Evolutionary conservation across 805 yeast species (phyloP).

Genomic region (Deakozyma indianensis): DNA sequence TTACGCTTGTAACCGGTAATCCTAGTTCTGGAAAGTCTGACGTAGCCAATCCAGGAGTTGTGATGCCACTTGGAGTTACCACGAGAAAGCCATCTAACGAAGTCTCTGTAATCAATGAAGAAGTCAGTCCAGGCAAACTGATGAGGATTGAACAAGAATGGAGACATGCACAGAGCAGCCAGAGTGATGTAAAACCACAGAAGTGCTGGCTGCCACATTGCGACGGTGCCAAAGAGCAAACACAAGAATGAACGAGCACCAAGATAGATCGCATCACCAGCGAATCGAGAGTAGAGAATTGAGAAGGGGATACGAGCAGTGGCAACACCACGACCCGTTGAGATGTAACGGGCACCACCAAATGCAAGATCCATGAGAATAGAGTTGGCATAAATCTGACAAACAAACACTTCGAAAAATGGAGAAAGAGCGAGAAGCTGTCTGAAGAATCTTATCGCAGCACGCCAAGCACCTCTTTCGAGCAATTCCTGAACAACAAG

Average conservation of each 20-base stretch:
- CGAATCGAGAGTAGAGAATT: slow-evolving; percentile 60
- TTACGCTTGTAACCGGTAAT: slow-evolving; percentile 83
- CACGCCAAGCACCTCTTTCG: slow-evolving; percentile 74
- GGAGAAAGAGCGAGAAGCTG: slow-evolving; percentile 80
- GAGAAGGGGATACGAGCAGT: slow-evolving; percentile 65
- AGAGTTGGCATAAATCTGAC: slow-evolving; percentile 80
- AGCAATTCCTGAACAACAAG: slow-evolving; percentile 73
- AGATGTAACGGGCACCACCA: slow-evolving; percentile 86
- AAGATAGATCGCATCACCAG: slow-evolving; percentile 58
- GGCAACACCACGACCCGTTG: slow-evolving; percentile 92
- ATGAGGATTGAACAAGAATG: slow-evolving; percentile 93
- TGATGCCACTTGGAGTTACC: slow-evolving; percentile 57
- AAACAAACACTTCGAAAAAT: slow-evolving; percentile 85
- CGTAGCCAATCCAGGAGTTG: slow-evolving; percentile 70
- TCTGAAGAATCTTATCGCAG: slow-evolving; percentile 50
- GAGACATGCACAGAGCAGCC: slow-evolving; percentile 77
- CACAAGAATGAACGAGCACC: slow-evolving; percentile 60
- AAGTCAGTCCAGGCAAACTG: slow-evolving; percentile 94
- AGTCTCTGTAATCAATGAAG: slow-evolving; percentile 92
- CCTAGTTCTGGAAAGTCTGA: slow-evolving; percentile 67
- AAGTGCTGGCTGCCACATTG: slow-evolving; percentile 91
- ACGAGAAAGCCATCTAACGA: slow-evolving; percentile 70
- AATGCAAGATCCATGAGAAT: slow-evolving; percentile 60
- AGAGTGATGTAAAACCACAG: slow-evolving; percentile 96
- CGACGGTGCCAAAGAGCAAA: slow-evolving; percentile 57